Percentiles rank a stretch among this genome's conserved stretches.
phyloP scores from a whole-genome alignment of 371 early-diverging fungal genomes.

The Apophysomyces sp. region DNA sequence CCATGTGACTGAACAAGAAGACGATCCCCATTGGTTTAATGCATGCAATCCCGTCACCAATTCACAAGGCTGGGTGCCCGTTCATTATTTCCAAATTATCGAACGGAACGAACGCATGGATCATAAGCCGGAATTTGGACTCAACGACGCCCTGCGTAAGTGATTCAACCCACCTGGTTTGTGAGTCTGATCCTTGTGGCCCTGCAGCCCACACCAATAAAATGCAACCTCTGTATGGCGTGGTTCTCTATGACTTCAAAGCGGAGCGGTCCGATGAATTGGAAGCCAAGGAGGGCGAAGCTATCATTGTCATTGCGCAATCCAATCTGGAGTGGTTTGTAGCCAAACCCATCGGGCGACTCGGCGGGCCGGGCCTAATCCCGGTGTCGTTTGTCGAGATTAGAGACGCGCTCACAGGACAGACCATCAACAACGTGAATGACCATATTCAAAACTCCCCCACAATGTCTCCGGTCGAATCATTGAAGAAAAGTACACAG shows the following conservation, averaged over 20 bases:
- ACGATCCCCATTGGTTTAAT: constrained; percentile 77
- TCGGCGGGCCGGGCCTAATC: constrained; percentile 76
- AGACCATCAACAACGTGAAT: constrained; percentile 52
- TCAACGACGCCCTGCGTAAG: neutral
- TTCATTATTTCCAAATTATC: constrained; percentile 76
- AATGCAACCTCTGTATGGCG: constrained; percentile 62
- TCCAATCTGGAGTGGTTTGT: constrained; percentile 83
- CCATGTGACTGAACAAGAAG: constrained; percentile 82
- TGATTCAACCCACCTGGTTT: neutral
- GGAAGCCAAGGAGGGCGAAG: constrained; percentile 69
- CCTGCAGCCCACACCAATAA: constrained; percentile 8
- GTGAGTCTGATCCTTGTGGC: constrained; percentile 14
- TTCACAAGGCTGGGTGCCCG: constrained; percentile 79
- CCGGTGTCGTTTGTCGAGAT: constrained; percentile 80
- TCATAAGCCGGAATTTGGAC: constrained; percentile 5
- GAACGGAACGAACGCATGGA: constrained; percentile 47
- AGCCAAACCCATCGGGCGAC: constrained; percentile 68
- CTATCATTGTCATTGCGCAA: constrained; percentile 77
- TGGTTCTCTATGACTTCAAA: constrained; percentile 75
- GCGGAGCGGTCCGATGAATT: constrained; percentile 81
- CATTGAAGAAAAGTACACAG: constrained; percentile 71
- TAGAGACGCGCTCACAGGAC: constrained; percentile 65
- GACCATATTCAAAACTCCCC: constrained; percentile 41
- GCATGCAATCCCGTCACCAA: constrained; percentile 84
- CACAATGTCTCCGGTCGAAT: constrained; percentile 49